A percentile compares a stretch with the other conserved stretches of the same genome.
Evolutionary conservation across 2,329 filamentous ascomycete genomes (phyloP).

Genomic region (Exophiala oligosperma): DNA sequence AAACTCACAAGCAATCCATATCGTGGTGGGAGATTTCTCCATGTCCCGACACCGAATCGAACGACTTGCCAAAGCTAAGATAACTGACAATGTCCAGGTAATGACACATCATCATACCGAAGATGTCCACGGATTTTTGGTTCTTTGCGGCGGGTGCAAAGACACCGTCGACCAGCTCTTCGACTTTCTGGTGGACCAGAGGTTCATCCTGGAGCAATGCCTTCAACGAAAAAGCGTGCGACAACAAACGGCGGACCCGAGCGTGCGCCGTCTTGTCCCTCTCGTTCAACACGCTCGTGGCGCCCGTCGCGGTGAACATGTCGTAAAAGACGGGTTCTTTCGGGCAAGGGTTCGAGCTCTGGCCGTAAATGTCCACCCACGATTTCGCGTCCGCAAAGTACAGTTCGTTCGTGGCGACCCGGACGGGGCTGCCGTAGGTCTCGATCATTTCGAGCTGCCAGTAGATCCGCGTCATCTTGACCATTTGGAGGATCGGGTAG

Average conservation of each 20-base stretch:
- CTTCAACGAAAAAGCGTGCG: constrained; percentile 40
- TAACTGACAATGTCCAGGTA: constrained; percentile 14
- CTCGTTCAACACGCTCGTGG: constrained; percentile 7
- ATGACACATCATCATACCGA: constrained; percentile 1
- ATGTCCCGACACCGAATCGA: constrained; percentile 10
- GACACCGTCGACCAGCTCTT: background rate
- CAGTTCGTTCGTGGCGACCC: constrained; percentile 37
- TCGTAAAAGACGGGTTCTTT: constrained; percentile 18
- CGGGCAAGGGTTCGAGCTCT: constrained; percentile 11
- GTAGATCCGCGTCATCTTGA: background rate
- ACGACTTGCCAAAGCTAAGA: constrained; percentile 12
- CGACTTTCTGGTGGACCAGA: constrained; percentile 7
- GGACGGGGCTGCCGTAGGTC: constrained; percentile 36
- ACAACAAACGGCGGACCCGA: constrained; percentile 35
- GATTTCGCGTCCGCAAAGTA: constrained; percentile 36
- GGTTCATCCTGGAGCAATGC: constrained; percentile 7
- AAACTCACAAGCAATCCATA: constrained; percentile 4
- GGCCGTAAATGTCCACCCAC: constrained; percentile 35
- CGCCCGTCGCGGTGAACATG: constrained; percentile 12
- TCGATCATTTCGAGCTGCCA: constrained; percentile 11
- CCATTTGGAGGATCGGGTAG: too few relatives aligned
- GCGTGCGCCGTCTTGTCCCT: constrained; percentile 28
- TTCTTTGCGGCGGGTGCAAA: too few relatives aligned
- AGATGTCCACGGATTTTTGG: constrained; percentile 7
- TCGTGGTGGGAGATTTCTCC: constrained; percentile 1